Conservation (phyloP, 1,139 yeast species). For the Taiozyma sp. region DNA sequence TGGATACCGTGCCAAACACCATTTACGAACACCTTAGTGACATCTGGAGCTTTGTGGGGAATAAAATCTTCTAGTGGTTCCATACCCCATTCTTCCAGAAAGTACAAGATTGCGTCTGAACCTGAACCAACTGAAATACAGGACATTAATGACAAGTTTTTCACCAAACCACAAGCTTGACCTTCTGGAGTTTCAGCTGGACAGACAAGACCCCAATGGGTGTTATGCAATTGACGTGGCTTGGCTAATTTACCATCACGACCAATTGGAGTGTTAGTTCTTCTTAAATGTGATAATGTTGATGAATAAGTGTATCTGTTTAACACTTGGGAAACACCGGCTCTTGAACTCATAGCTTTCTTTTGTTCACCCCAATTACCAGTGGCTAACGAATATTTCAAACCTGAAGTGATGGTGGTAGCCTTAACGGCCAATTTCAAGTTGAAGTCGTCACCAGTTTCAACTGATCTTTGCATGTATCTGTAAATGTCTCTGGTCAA, state of each 20-base stretch:
- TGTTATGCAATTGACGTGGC: slow-evolving; percentile 97
- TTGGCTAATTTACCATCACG: slow-evolving; percentile 98
- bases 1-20: slow-evolving; percentile 99
- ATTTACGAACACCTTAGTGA: slow-evolving; percentile 91
- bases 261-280: slow-evolving; percentile 98
- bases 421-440: slow-evolving; percentile 95
- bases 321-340: slow-evolving; percentile 98
- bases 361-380: slow-evolving; percentile 99
- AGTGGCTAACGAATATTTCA: slow-evolving; percentile 94
- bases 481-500: slow-evolving; percentile 92
- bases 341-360: slow-evolving; percentile 98
- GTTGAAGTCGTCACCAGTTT: slow-evolving; percentile 94
- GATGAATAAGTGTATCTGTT: slow-evolving; percentile 97
- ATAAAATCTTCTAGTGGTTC: slow-evolving; percentile 95
- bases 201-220: slow-evolving; percentile 99
- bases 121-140: slow-evolving; percentile 97
- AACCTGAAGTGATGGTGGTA: slow-evolving; percentile 94
- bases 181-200: slow-evolving; percentile 99
- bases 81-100: slow-evolving; percentile 99
- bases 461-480: slow-evolving; percentile 99
- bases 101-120: slow-evolving; percentile 90
- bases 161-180: slow-evolving; percentile 98
- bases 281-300: slow-evolving; percentile 93
- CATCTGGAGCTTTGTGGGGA: slow-evolving; percentile 87
- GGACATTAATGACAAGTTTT: slow-evolving; percentile 92